Evolutionary conservation across 176 grass and related monocot genomes (phyloP), one percentile per base, ranked within the genome.

Genomic region (bread wheat (Triticum aestivum)): DNA sequence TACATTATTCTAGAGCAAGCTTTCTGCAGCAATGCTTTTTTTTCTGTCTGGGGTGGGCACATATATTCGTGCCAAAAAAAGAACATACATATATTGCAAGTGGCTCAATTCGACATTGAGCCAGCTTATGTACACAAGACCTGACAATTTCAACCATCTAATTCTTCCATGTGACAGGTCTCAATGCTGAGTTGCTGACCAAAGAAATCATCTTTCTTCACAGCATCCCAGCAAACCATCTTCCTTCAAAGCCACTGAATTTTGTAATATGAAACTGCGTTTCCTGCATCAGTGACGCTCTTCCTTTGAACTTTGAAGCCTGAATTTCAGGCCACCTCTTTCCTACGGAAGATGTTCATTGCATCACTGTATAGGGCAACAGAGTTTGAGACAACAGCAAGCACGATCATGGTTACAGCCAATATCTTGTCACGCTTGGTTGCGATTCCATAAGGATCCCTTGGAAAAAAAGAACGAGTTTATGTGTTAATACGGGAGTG

Each of bases 331-430:
- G 92, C 94, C 20, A 89, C 86, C 73, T 94, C 87, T 59, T 89
- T 89, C 88, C 80, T 82, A 38, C 35, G 30, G 54, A 95, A 88
- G 73, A 95, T 91, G 66, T 94, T 91, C 83, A 84, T 65, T 0
- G 82, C 18, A 1, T 98, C 91, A 61, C 93, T 98, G 78, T 95
- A 98, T 72, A 98, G 79, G 21, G 96, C 96, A 30, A 96, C 88
- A 18, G 82, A 86, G 89, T 92, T 98, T 82, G 96, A 89, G 21
- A 87, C 18, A 44, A 95, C 84, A 71, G 96, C 90, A 45, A 98
- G 91, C 56, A 98, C 84, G 0, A 98, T 96, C 96, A 98, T 98
- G 70, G 83, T 81, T n/a, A 94, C 71, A 64, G 84, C 79, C 79
- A 98, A 84, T n/a, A 94, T 89, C 79, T 92, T 95, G 77, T 96